Evolutionary conservation across 192 early-diverging fungal genomes (phyloP).

Genomic region (Backusella australiensis): DNA sequence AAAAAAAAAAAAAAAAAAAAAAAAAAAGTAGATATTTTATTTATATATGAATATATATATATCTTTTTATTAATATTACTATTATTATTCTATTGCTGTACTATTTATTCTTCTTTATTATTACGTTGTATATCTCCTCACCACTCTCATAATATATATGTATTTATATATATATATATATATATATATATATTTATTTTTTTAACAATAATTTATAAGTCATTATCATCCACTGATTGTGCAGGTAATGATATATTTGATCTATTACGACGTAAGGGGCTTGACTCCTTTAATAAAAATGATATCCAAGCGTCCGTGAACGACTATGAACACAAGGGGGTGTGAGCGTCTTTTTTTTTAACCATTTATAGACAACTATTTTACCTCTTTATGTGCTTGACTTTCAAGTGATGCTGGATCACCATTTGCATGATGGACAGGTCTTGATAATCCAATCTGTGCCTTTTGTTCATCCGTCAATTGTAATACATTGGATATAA

Average conservation of each 20-base stretch:
- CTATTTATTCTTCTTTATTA: not conserved
- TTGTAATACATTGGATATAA: slow-evolving; percentile 88
- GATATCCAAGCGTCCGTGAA: slow-evolving; percentile 83
- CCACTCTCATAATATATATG: not conserved
- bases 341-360: not conserved
- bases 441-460: slow-evolving; percentile 74
- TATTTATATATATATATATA: too few relatives aligned
- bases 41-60: too few relatives aligned
- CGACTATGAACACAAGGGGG: slow-evolving; percentile 42
- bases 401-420: slow-evolving; percentile 40
- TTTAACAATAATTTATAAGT: not conserved
- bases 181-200: not conserved
- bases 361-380: not conserved
- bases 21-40: too few relatives aligned
- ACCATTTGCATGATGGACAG: slow-evolving; percentile 38
- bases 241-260: not conserved
- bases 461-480: slow-evolving; percentile 88
- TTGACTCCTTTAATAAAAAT: slow-evolving; percentile 71
- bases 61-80: not conserved
- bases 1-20: not conserved
- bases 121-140: not conserved
- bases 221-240: slow-evolving; percentile 2
- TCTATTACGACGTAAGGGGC: slow-evolving; percentile 17
- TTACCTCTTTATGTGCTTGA: slow-evolving; percentile 25
- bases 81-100: not conserved